Conservation (phyloP, 768 basidiomycete species). For the Mycena rosella region DNA sequence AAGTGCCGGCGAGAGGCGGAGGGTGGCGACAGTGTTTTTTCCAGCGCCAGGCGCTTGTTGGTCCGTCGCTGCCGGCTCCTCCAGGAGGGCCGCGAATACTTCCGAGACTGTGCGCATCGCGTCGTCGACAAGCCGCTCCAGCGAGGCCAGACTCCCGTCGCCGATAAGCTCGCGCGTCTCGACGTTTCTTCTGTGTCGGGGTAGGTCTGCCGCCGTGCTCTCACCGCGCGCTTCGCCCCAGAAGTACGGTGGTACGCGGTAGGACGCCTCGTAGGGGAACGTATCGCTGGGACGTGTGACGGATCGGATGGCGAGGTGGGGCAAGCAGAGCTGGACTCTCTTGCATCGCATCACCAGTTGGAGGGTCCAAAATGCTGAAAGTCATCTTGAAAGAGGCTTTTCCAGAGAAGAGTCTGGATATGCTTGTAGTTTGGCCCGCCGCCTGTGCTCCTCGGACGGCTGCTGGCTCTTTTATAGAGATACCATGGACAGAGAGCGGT, state of each 20-base stretch:
- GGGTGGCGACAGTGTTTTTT: not conserved
- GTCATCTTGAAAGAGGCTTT: slow-evolving; percentile 1
- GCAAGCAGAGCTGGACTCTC: slow-evolving; percentile 12
- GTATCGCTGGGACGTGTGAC: slow-evolving; percentile 7
- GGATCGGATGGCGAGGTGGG: slow-evolving; percentile 8
- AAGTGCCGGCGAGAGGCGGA: slow-evolving; percentile 13
- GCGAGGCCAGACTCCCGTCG: slow-evolving; percentile 1
- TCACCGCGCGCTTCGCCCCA: slow-evolving; percentile 12
- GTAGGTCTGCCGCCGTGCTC: not conserved
- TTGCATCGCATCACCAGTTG: slow-evolving; percentile 11
- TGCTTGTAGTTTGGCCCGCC: slow-evolving; percentile 6
- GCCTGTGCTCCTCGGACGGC: slow-evolving; percentile 1
- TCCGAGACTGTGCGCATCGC: slow-evolving; percentile 8
- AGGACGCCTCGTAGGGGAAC: slow-evolving; percentile 15
- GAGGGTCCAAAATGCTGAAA: slow-evolving; percentile 8
- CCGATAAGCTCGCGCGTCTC: slow-evolving; percentile 20
- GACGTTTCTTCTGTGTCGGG: not conserved
- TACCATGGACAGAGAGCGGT: slow-evolving; percentile 2
- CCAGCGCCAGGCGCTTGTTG: not conserved
- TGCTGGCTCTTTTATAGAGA: slow-evolving; percentile 10
- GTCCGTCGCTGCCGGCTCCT: slow-evolving; percentile 1
- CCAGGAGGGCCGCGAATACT: slow-evolving; percentile 5
- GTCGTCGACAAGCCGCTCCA: slow-evolving; percentile 6
- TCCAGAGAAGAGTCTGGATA: slow-evolving; percentile 9
- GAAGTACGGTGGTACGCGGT: slow-evolving; percentile 23